Base-by-base conservation (phyloP, 371 early-diverging fungal species). In the Thermomucor indicae-seudaticae region DNA sequence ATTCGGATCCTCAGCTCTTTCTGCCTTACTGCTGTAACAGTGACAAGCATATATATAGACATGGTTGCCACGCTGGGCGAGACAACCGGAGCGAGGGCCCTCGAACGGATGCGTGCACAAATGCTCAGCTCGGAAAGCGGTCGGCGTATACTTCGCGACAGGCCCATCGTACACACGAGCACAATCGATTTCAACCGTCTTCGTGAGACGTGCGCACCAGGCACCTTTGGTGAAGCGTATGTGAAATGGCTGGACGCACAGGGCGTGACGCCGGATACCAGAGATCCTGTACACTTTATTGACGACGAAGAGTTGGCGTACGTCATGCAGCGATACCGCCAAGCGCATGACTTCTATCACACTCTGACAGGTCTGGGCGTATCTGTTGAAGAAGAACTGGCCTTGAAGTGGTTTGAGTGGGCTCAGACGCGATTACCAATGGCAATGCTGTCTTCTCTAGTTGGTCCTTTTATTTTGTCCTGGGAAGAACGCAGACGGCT, bases 11-110 rank as follows among this genome's bases (percentile, higher is more conserved):
- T 10, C 24, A 11, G 28, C n/a, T 42, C 29, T 16, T 14, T 38
- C 23, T 32, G 10, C 14, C 23, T 16, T 29, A 23, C 16, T 23
- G 12, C 16, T 39, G 27, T 29, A n/a, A 31, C 30, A 16, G 1
- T 28, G 4, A 10, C 17, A 10, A 46, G 6, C 41, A 49, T 19
- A 20, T 12, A 27, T 20, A 27, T 44, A 92, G 90, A 95, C 48
- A 91, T 94, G 85, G 84, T 97, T 11, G 97, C 97, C 1, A 80
- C 88, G 4, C 75, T 97, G 22, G 97, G 95, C 22, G 97, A 97
- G 60, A 83, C 91, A 3, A 96, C 96, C 6, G 87, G 90, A 4
- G 70, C 67, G 14, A 55, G 69, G 3, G 80, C 83, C 51, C 62
- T 95, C 4, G 60, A 55, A 17, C 63, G 75, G 16, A 81, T 96